These are phyloP conservation scores for Talaromyces trachyspermus DNA, from an alignment of 495 filamentous ascomycete genomes.

Conservation along the genomic window DNA sequence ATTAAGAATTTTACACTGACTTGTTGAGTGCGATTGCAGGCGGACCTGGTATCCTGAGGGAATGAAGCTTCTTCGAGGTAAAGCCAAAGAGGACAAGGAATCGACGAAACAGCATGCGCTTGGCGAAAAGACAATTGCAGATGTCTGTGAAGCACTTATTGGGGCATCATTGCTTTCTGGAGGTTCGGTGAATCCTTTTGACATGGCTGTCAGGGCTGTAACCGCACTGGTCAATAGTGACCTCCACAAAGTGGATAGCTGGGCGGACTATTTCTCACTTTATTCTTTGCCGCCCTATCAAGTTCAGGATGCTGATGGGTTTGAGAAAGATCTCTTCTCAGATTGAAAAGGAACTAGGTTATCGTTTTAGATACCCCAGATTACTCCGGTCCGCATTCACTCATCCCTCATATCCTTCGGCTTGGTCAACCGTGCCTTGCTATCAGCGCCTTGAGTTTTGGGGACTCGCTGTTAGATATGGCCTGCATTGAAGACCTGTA, in stretches of 20 bases:
- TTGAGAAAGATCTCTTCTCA: constrained; percentile 59
- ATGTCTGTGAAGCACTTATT: constrained; percentile 93
- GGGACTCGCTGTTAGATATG: constrained; percentile 86
- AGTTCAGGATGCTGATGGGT: constrained; percentile 35
- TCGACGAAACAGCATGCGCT: constrained; percentile 56
- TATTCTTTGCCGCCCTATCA: constrained; percentile 75
- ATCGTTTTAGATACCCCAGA: constrained; percentile 72
- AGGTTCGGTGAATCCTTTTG: constrained; percentile 51
- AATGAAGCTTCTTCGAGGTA: constrained; percentile 55
- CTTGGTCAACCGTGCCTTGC: constrained; percentile 69
- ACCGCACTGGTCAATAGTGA: constrained; percentile 60
- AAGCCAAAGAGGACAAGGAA: constrained; percentile 47
- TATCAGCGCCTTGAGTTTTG: constrained; percentile 94
- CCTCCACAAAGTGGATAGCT: constrained; percentile 61
- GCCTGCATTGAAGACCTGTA: constrained; percentile 77
- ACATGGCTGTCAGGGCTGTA: constrained; percentile 78
- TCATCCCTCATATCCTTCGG: constrained; percentile 72
- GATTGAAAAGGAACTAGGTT: constrained; percentile 60
- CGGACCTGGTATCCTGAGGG: constrained; percentile 79
- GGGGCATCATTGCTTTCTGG: constrained; percentile 74
- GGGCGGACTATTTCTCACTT: constrained; percentile 60
- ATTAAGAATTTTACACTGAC: neutral
- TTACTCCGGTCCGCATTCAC: constrained; percentile 80
- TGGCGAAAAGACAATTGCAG: constrained; percentile 88
- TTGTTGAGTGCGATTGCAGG: constrained; percentile 18